Evolutionary conservation across 169 alveolate genomes (phyloP).

Genomic region (Eimeria sp.): DNA sequence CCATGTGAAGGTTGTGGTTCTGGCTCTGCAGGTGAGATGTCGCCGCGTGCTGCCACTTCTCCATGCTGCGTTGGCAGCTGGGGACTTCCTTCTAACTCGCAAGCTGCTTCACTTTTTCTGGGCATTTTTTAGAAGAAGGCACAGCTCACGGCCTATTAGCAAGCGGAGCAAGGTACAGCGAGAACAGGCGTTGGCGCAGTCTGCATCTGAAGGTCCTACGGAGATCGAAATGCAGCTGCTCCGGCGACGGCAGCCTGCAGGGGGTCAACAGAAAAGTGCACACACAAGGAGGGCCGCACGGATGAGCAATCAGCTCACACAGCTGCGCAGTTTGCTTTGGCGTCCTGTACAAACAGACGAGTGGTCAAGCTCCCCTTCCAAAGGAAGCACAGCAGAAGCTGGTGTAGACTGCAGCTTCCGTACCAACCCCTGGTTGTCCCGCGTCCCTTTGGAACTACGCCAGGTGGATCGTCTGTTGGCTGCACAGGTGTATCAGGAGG

Average conservation of each 20-base stretch:
- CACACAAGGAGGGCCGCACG: background rate
- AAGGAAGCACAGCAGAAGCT: background rate
- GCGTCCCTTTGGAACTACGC: conserved; percentile 36
- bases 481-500: conserved; percentile 53
- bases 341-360: conserved; percentile 12
- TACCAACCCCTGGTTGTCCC: conserved; percentile 2
- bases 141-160: background rate
- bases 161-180: background rate
- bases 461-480: conserved; percentile 45
- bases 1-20: background rate
- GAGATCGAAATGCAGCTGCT: background rate
- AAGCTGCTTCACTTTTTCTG: conserved; percentile 60
- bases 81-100: conserved; percentile 57
- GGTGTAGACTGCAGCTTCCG: background rate
- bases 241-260: background rate
- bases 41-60: conserved; percentile 72
- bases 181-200: background rate
- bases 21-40: conserved; percentile 28
- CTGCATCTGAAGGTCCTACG: background rate
- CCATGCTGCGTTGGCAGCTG: conserved; percentile 65
- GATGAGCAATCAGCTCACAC: background rate
- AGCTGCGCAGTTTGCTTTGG: conserved; percentile 49
- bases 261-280: background rate
- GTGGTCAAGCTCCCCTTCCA: background rate
- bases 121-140: conserved; percentile 28